Evolutionary conservation across 352 stramenopile species (phyloP).

Genomic region (Phytophthora sp.): DNA sequence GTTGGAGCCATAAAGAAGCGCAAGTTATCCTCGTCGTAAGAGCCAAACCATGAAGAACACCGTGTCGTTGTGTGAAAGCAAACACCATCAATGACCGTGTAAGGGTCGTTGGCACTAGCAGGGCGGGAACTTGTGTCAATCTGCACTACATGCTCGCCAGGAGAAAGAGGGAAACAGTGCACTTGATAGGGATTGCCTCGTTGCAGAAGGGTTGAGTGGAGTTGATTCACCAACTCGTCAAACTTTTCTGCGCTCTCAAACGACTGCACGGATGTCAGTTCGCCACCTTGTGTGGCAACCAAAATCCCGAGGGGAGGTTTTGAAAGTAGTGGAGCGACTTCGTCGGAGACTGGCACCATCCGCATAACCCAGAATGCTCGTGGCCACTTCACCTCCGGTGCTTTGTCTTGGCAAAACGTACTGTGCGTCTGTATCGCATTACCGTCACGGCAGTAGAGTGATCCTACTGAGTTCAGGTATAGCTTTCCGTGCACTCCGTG

Average conservation of each 20-base stretch:
- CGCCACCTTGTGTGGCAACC: slow-evolving; percentile 23
- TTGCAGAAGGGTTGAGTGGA: slow-evolving; percentile 28
- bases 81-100: slow-evolving; percentile 47
- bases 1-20: slow-evolving; percentile 51
- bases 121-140: slow-evolving; percentile 47
- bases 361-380: slow-evolving; percentile 25
- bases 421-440: neutral
- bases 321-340: neutral
- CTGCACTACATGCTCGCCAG: slow-evolving; percentile 51
- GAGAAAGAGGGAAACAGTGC: slow-evolving; percentile 37
- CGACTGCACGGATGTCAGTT: slow-evolving; percentile 36
- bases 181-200: slow-evolving; percentile 33
- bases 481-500: slow-evolving; percentile 40
- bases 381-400: no score
- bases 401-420: no score
- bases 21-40: slow-evolving; percentile 37
- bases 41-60: slow-evolving; percentile 66
- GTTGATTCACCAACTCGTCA: slow-evolving; percentile 33
- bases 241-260: slow-evolving; percentile 37
- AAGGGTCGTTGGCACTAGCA: neutral
- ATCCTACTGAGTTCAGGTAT: slow-evolving; percentile 46
- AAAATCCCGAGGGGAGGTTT: slow-evolving; percentile 26
- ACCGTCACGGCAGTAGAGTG: slow-evolving; percentile 32
- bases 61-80: slow-evolving; percentile 65
- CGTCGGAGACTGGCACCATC: slow-evolving; percentile 12